Conservation (phyloP, 2,329 filamentous ascomycete genomes). For the Beauveria caledonica region DNA sequence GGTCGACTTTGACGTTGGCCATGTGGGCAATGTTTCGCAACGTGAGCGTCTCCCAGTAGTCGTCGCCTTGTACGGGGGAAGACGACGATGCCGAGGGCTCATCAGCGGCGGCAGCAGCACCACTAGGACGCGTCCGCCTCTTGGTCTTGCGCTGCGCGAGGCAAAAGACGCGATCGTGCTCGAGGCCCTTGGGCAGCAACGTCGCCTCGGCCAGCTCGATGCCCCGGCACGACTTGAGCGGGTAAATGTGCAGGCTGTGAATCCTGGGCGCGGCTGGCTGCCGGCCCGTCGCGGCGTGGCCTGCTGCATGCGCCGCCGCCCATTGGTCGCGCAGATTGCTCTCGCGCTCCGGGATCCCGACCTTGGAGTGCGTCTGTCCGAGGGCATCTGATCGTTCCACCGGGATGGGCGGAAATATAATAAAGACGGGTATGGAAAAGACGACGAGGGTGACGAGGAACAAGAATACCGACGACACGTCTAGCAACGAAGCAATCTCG, state of each 20-base stretch:
- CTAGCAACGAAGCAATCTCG: conserved; percentile 19
- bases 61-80: background rate
- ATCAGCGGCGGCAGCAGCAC: conserved; percentile 6
- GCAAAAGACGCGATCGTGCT: conserved; percentile 74
- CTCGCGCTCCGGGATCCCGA: conserved; percentile 32
- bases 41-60: conserved; percentile 61
- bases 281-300: conserved; percentile 5
- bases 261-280: conserved; percentile 22
- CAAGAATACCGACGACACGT: conserved; percentile 28
- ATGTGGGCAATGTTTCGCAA: conserved; percentile 62
- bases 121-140: background rate
- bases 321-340: conserved; percentile 29
- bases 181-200: conserved; percentile 60
- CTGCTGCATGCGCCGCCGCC: conserved; percentile 1
- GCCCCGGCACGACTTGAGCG: conserved; percentile 72
- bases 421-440: conserved; percentile 45
- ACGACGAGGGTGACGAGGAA: conserved; percentile 37
- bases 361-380: conserved; percentile 43
- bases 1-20: conserved; percentile 57
- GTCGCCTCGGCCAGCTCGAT: conserved; percentile 61
- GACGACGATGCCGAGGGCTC: background rate
- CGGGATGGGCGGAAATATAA: conserved; percentile 46
- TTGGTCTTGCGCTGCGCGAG: conserved; percentile 57
- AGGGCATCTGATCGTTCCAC: conserved; percentile 46
- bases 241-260: conserved; percentile 69